Evolutionary conservation across 805 yeast species (phyloP).

Genomic region (Pichia exigua): DNA sequence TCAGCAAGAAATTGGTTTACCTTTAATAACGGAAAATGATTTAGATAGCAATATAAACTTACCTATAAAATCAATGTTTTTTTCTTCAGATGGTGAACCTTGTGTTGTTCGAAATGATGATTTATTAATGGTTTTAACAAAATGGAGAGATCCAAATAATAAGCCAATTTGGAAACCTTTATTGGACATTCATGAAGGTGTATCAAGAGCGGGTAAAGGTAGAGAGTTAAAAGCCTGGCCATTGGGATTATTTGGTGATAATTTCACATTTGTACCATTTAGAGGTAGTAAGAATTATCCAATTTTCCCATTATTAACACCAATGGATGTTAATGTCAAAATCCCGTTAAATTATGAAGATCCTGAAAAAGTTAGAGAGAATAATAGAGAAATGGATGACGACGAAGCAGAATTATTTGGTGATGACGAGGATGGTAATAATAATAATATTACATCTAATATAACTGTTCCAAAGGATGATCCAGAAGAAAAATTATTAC

Average conservation of each 20-base stretch:
- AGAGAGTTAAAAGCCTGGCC: conserved; percentile 79
- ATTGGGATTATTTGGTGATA: conserved; percentile 63
- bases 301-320: conserved; percentile 75
- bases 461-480: conserved; percentile 24
- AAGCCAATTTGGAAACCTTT: conserved; percentile 88
- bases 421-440: conserved; percentile 49
- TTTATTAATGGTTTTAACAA: conserved; percentile 56
- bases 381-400: background rate
- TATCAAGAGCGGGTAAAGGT: conserved; percentile 46
- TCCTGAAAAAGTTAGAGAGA: conserved; percentile 15
- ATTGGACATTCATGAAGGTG: conserved; percentile 49
- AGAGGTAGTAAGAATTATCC: conserved; percentile 64
- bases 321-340: conserved; percentile 65
- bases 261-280: conserved; percentile 64
- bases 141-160: conserved; percentile 61
- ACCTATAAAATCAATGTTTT: conserved; percentile 59
- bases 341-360: conserved; percentile 45
- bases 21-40: conserved; percentile 22
- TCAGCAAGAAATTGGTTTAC: conserved; percentile 40
- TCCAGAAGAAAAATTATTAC: conserved; percentile 59
- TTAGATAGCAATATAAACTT: background rate
- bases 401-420: conserved; percentile 24
- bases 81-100: conserved; percentile 86
- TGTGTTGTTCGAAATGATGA: conserved; percentile 78
- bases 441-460: conserved; percentile 23